phyloP scores from a whole-genome alignment of 2,329 filamentous ascomycete species.

The Leptodontidium sp. region DNA sequence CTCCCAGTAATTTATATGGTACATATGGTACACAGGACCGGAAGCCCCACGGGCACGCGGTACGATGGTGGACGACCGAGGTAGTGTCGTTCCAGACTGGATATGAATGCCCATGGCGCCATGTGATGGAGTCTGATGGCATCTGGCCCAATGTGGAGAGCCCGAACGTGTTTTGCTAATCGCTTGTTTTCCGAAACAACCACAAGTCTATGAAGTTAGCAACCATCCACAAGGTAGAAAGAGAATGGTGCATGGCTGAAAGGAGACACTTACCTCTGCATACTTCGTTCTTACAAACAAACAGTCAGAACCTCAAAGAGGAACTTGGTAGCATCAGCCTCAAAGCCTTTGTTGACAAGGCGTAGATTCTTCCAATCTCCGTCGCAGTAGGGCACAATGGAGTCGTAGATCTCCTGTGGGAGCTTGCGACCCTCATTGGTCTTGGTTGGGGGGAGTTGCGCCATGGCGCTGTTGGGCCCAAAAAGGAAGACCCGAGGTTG shows the following conservation, averaged over 20 bases:
- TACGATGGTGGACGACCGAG: background rate
- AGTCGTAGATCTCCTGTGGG: background rate
- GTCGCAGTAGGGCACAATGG: background rate
- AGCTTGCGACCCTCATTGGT: background rate
- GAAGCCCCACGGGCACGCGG: background rate
- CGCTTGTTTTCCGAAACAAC: background rate
- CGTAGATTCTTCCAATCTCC: background rate
- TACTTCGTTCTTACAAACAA: background rate
- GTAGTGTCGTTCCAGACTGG: background rate
- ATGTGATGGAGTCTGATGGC: background rate
- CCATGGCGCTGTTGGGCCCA: background rate
- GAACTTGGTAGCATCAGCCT: background rate
- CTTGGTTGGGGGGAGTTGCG: background rate
- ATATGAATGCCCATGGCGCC: background rate
- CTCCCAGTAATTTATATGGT: background rate
- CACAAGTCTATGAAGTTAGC: background rate
- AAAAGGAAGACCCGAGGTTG: background rate
- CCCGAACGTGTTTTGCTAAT: background rate
- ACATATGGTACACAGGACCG: too few relatives aligned
- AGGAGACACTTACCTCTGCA: background rate
- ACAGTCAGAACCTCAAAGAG: background rate
- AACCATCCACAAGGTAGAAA: too few relatives aligned
- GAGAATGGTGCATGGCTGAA: background rate
- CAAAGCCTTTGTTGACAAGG: background rate
- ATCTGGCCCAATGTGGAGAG: background rate